These are phyloP conservation scores for Wickerhamomyces chaumierensis DNA, from an alignment of 805 yeast species.

Conservation along the genomic window DNA sequence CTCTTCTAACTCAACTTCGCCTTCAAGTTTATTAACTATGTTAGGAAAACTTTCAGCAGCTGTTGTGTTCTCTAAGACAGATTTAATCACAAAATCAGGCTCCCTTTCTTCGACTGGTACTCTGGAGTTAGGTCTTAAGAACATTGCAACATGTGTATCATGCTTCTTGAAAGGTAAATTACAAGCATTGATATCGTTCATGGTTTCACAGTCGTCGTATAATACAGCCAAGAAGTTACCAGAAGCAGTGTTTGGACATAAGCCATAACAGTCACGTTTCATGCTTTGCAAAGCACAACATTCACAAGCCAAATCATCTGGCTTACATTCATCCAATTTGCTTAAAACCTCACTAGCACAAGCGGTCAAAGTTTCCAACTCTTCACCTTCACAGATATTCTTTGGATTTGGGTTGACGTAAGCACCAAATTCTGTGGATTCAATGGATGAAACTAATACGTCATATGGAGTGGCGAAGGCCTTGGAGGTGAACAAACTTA, in stretches of 20 bases:
- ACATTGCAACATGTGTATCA: slow-evolving; percentile 21
- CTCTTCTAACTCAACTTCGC: not conserved
- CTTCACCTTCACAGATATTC: slow-evolving; percentile 32
- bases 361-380: slow-evolving; percentile 27
- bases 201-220: slow-evolving; percentile 32
- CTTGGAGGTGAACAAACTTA: not conserved
- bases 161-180: slow-evolving; percentile 36
- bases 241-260: slow-evolving; percentile 36
- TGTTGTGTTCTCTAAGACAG: slow-evolving; percentile 10
- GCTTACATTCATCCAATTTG: slow-evolving; percentile 37
- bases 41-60: slow-evolving; percentile 4
- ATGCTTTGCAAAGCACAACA: slow-evolving; percentile 44
- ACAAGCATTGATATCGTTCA: slow-evolving; percentile 41
- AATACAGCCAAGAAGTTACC: slow-evolving; percentile 35
- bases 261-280: slow-evolving; percentile 31
- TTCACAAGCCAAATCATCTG: slow-evolving; percentile 44
- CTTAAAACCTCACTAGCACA: slow-evolving; percentile 37
- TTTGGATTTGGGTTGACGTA: slow-evolving; percentile 37
- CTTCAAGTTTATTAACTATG: not conserved
- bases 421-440: slow-evolving; percentile 25
- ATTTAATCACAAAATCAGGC: slow-evolving; percentile 14
- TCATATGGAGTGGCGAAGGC: slow-evolving; percentile 2
- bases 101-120: slow-evolving; percentile 17
- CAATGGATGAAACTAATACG: slow-evolving; percentile 12
- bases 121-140: slow-evolving; percentile 16